These are phyloP conservation scores for Ceratobasidium papillatum DNA, from an alignment of 1,284 basidiomycete species.

Conservation along the genomic window DNA sequence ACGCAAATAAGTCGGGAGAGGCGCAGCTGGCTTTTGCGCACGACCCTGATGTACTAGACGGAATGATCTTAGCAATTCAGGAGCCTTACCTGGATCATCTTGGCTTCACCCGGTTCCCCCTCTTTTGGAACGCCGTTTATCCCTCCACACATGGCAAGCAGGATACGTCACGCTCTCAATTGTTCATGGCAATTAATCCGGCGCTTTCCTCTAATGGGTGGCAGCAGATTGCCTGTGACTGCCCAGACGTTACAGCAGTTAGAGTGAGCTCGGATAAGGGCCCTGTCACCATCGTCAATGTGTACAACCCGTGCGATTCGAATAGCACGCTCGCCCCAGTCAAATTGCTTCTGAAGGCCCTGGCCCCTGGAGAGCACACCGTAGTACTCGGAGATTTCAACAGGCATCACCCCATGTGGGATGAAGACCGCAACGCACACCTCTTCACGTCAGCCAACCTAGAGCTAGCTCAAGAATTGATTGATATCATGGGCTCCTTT, in stretches of 20 bases:
- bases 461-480: not conserved
- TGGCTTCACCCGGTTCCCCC: not conserved
- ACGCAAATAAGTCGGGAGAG: not conserved
- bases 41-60: not conserved
- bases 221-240: not conserved
- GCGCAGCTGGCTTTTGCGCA: not conserved
- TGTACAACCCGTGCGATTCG: not conserved
- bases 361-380: not conserved
- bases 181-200: not conserved
- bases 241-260: not conserved
- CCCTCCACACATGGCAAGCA: not conserved
- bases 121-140: not conserved
- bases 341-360: not conserved
- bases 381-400: not conserved
- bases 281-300: not conserved
- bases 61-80: not conserved
- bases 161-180: not conserved
- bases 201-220: not conserved
- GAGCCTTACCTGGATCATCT: not conserved
- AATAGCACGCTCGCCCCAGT: not conserved
- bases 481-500: not conserved
- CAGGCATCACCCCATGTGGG: conserved; percentile 3
- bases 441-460: not conserved
- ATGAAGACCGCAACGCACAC: not conserved
- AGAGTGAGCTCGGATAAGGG: not conserved